Base-by-base conservation (phyloP, 139 green algal species). In the Diplosphaera chodatii region DNA sequence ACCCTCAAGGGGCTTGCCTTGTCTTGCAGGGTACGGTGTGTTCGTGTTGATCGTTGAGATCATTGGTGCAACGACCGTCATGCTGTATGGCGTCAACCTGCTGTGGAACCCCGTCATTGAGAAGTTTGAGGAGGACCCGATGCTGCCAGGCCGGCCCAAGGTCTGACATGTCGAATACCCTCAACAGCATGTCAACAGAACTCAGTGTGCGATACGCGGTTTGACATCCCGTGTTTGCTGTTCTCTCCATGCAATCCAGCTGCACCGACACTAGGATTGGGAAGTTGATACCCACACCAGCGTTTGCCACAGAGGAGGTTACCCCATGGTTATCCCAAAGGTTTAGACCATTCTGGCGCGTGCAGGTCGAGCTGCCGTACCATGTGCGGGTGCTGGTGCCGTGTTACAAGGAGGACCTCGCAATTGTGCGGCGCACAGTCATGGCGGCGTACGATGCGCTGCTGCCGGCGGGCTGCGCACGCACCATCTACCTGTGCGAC, bases 351-450 rank as follows among this genome's bases (percentile, higher is more conserved):
- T n/a, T 10, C 6, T 10, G 16, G 16, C 8, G 3, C 18, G 34
- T 76, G 48, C 74, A 55, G 65, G 83, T 81, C 32, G 29, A 48
- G 40, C 71, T 85, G 65, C 68, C 66, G 3, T 89, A 89, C 74
- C 78, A 88, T 71, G 68, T 89, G 40, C 76, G 84, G 27, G 81
- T 89, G 67, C 41, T 85, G 23, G 71, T 89, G n/a, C 82, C 82
- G 63, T 85, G 79, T 71, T 89, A 89, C 76, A 86, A 86, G 74
- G 84, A 89, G 76, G 77, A 82, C 28, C 70, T 87, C 31, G 84
- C 87, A 30, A 82, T 87, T 31, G 59, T 89, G 32, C 63, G 63
- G 25, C 84, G 84, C 64, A 89, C 84, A 8, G 37, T 89, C 16
- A 70, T 78, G 31, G 84, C 82, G 16, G 80, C 84, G 1, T 67